Base-by-base conservation (phyloP, 768 basidiomycete genomes). In the Mycena alexandri region DNA sequence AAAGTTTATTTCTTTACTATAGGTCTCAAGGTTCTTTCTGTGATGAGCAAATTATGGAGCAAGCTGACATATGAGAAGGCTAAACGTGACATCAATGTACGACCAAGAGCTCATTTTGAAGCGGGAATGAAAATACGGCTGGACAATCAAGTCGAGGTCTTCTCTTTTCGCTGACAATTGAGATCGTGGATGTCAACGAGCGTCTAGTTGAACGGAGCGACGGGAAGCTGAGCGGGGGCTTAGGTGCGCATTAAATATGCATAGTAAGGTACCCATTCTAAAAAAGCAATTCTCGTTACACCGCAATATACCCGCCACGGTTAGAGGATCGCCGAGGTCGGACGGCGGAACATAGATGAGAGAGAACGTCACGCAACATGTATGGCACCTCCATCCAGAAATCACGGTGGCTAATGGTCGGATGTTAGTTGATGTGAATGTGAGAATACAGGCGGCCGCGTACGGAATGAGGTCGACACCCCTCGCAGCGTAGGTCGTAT, bases 371-470 rank as follows among this genome's bases (percentile, higher is more conserved):
- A 47, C 85, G 84, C 50, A 94, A 76, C 88, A 95, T 92, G 71
- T 93, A 94, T 5, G 94, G 94, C 3, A 95, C 92, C 78, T 95
- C 94, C 76, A 89, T 82, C 93, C 93, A 95, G 78, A 95, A 95
- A 75, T 94, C 93, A 54, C 93, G 92, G 78, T 95, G 93, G 65
- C 93, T 95, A 67, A 53, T 46, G 47, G 46, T 59, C 61, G 60
- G 14, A 47, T 60, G 59, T 65, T 13, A 53, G 36, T n/a, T 57
- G 47, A 16, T 21, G 54, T 61, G 34, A n/a, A 55, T 12, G n/a
- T 10, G 42, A 44, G 42, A 41, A 22, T 29, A 12, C 43, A 33
- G 42, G 22, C 21, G 34, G 55, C 29, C 6, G 29, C 93, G 76
- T 76, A 94, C 93, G 93, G 94, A 76, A 95, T 89, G 60, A 95